phyloP scores from a whole-genome alignment of 352 stramenopile species.

The Phytophthora cactorum region DNA sequence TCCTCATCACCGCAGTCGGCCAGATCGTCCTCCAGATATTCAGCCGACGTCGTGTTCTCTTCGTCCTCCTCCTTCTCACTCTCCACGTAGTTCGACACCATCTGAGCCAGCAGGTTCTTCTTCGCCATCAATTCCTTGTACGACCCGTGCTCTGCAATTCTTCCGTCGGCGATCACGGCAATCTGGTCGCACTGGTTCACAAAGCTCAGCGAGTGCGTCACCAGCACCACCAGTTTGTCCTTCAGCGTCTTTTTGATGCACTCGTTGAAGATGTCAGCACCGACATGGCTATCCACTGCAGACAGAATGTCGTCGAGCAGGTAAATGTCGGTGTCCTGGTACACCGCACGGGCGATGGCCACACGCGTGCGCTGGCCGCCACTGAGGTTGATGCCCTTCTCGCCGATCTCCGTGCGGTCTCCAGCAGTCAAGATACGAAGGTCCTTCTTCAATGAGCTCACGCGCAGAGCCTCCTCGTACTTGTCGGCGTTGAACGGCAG shows the following conservation, averaged over 20 bases:
- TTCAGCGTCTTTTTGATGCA: constrained; percentile 90
- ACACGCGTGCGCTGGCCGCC: constrained; percentile 96
- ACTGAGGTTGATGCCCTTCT: constrained; percentile 98
- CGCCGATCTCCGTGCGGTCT: constrained; percentile 97
- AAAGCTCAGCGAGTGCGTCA: constrained; percentile 85
- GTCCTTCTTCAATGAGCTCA: constrained; percentile 61
- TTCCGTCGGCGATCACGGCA: constrained; percentile 52
- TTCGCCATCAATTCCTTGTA: constrained; percentile 70
- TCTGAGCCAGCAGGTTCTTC: constrained; percentile 58
- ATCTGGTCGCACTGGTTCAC: constrained; percentile 58
- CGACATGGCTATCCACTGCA: constrained; percentile 97
- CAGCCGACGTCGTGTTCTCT: constrained; percentile 21
- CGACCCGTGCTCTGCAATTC: constrained; percentile 54
- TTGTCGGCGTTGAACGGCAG: constrained; percentile 59
- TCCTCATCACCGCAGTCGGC: constrained; percentile 43
- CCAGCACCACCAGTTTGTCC: constrained; percentile 93
- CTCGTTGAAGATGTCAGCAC: constrained; percentile 93
- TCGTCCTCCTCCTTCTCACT: constrained; percentile 64
- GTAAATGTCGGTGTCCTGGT: constrained; percentile 95
- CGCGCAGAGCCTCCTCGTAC: constrained; percentile 59
- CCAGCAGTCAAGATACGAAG: constrained; percentile 71
- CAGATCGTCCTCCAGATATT: constrained; percentile 28
- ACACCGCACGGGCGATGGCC: constrained; percentile 94
- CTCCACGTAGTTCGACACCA: constrained; percentile 74
- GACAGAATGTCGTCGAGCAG: constrained; percentile 96